Conservation (phyloP, 345 rosid genomes). For the Citrus sp. region DNA sequence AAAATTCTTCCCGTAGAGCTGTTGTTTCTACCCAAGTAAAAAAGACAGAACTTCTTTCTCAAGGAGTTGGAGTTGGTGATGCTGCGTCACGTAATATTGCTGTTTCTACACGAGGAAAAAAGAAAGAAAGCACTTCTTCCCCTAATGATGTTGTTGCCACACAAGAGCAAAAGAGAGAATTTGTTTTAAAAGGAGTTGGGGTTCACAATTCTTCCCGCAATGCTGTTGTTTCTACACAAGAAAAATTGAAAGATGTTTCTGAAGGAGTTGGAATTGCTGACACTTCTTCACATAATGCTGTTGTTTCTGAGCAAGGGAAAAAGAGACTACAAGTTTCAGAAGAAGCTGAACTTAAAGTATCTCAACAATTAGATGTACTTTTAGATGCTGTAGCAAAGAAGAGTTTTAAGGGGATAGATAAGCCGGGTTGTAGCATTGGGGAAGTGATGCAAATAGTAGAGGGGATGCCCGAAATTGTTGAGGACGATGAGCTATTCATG, state of each 20-base stretch:
- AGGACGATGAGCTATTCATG: neutral
- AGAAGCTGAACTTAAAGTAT: neutral
- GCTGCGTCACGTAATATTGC: neutral
- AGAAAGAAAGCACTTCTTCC: neutral
- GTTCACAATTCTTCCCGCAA: neutral
- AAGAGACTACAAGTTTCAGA: neutral
- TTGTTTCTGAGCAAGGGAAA: neutral
- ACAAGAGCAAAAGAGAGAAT: neutral
- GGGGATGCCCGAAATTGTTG: neutral
- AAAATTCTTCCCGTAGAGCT: neutral
- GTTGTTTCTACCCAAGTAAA: neutral
- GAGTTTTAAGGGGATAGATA: neutral
- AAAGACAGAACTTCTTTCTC: neutral
- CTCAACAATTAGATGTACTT: neutral
- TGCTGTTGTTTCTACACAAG: neutral
- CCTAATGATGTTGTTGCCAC: neutral
- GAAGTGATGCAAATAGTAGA: slow-evolving; percentile 6
- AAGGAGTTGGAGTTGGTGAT: neutral
- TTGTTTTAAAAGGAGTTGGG: neutral
- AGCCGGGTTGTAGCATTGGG: slow-evolving; percentile 1
- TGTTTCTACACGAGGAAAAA: neutral
- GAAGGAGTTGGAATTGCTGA: neutral
- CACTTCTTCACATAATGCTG: neutral
- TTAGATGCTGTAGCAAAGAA: neutral
- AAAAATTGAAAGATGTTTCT: neutral